phyloP scores from a whole-genome alignment of 306 rosid genomes.

The Crataegus laevigata region DNA sequence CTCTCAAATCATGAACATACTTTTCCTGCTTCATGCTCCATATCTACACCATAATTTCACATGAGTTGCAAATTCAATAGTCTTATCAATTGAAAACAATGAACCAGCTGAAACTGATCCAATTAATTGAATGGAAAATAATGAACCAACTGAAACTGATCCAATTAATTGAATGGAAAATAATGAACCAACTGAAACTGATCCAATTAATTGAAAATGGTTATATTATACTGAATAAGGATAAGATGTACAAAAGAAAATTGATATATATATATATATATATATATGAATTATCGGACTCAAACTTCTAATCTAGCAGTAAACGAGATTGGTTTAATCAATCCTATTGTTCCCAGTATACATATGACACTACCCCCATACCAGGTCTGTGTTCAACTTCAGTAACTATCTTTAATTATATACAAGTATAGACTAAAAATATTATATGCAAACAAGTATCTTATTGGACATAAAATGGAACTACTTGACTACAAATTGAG shows the following conservation, averaged over 20 bases:
- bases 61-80: background rate
- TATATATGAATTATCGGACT: background rate
- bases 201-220: background rate
- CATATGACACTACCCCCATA: background rate
- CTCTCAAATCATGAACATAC: slow-evolving; percentile 74
- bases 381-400: background rate
- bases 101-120: background rate
- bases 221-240: background rate
- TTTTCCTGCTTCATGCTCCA: slow-evolving; percentile 92
- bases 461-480: background rate
- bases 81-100: background rate
- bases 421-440: background rate
- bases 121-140: background rate
- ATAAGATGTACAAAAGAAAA: background rate
- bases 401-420: background rate
- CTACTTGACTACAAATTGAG: background rate
- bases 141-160: background rate
- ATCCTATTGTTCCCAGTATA: background rate
- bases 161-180: background rate
- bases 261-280: background rate
- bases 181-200: background rate
- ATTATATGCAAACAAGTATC: background rate
- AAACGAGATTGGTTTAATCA: background rate
- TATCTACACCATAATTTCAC: slow-evolving; percentile 49
- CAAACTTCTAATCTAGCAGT: background rate